Percentiles rank a stretch among this genome's conserved stretches.
Evolutionary conservation across 129 eudicot species (phyloP).

Genomic region (Chrysanthemum lavandulifolium): DNA sequence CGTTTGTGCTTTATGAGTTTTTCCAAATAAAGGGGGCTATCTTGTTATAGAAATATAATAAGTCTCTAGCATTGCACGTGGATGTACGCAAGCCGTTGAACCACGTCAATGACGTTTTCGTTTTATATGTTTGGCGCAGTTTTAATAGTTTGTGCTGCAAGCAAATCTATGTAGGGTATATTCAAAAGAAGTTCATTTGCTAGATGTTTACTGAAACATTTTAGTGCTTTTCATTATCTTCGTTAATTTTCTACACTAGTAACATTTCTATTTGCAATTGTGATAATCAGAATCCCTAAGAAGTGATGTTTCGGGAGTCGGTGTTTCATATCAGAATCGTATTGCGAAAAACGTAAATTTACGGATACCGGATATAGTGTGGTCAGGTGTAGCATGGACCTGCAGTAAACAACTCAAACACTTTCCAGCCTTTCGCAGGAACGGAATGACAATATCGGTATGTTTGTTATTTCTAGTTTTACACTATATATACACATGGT

Average conservation of each 20-base stretch:
- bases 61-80: constrained; percentile 9
- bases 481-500: not conserved
- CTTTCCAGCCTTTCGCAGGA: constrained; percentile 80
- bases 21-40: not conserved
- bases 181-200: not conserved
- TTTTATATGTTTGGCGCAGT: not conserved
- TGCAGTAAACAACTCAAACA: constrained; percentile 94
- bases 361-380: constrained; percentile 60
- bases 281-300: constrained; percentile 53
- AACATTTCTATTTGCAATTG: not conserved
- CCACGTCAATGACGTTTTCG: not conserved
- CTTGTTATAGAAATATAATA: not conserved
- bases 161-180: not conserved
- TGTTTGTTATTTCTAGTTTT: constrained; percentile 17
- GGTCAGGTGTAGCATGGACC: constrained; percentile 92
- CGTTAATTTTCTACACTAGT: constrained; percentile 2
- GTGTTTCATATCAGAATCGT: constrained; percentile 51
- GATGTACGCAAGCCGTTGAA: not conserved
- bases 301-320: constrained; percentile 47
- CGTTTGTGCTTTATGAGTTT: not conserved
- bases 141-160: not conserved
- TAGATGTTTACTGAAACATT: not conserved
- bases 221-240: not conserved
- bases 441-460: constrained; percentile 81
- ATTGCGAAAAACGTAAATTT: constrained; percentile 57